phyloP scores from a whole-genome alignment of 2,329 filamentous ascomycete species.

The Epichloe scottii region DNA sequence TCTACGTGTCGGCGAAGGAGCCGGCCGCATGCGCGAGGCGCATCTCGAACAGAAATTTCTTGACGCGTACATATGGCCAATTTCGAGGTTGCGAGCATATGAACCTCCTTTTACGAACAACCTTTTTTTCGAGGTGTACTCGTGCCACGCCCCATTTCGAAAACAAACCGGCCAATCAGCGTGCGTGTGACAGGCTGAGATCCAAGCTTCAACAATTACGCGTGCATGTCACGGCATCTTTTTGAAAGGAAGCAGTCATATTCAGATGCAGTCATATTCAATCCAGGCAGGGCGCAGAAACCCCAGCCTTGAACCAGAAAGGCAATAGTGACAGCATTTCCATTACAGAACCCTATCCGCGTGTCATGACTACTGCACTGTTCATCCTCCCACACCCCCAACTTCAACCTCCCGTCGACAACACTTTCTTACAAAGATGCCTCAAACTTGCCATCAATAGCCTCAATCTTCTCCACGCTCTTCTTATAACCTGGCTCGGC shows the following conservation, averaged over 20 bases:
- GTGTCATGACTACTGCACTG: background rate
- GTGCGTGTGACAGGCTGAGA: background rate
- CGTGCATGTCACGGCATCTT: too few species aligned
- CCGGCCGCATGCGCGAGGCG: slow-evolving; percentile 15
- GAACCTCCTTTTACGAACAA: background rate
- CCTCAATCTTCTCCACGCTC: slow-evolving; percentile 35
- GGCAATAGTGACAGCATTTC: too few species aligned
- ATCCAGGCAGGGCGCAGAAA: too few species aligned
- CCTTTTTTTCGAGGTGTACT: background rate
- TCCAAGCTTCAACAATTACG: background rate
- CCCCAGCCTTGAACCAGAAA: too few species aligned
- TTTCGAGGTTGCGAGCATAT: background rate
- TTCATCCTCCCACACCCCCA: background rate
- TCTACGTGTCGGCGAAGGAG: background rate
- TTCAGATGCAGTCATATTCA: too few species aligned
- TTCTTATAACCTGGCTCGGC: slow-evolving; percentile 33
- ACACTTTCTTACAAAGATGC: slow-evolving; percentile 5
- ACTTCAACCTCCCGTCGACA: background rate
- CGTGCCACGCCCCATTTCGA: too few species aligned
- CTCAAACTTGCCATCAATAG: slow-evolving; percentile 31
- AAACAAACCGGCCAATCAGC: background rate
- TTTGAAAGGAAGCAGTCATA: too few species aligned
- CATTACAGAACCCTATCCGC: background rate
- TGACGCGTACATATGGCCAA: slow-evolving; percentile 21
- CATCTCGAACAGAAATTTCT: slow-evolving; percentile 24